A percentile compares a stretch with the other conserved stretches of the same genome.
phyloP scores from a whole-genome alignment of 1,284 basidiomycete genomes.

The Microbotryum lychnidis-dioicae region DNA sequence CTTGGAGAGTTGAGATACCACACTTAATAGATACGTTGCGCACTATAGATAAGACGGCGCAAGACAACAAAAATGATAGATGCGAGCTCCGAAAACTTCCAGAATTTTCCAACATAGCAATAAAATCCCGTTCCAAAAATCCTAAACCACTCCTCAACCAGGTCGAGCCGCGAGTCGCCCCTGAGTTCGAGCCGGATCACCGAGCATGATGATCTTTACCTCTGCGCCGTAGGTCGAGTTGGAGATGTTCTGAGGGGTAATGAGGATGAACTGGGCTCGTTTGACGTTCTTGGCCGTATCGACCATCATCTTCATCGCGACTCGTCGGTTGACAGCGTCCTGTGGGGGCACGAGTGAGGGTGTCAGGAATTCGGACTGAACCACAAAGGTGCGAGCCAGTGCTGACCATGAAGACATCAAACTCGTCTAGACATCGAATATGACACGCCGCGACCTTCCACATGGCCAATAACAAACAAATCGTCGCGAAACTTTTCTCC shows the following conservation, averaged over 20 bases:
- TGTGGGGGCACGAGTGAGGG: slow-evolving; percentile 28
- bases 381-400: neutral
- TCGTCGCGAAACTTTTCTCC: slow-evolving; percentile 95
- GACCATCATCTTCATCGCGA: slow-evolving; percentile 49
- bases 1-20: no score
- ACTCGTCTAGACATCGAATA: slow-evolving; percentile 79
- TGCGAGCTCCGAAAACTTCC: no score
- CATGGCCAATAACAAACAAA: slow-evolving; percentile 80
- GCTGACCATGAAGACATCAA: slow-evolving; percentile 30
- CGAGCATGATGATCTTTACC: slow-evolving; percentile 22
- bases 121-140: no score
- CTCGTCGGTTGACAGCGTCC: slow-evolving; percentile 42
- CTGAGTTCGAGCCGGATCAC: slow-evolving; percentile 17
- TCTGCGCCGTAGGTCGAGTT: slow-evolving; percentile 10
- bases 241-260: slow-evolving; percentile 57
- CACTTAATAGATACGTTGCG: no score
- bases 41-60: no score
- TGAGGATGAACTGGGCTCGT: slow-evolving; percentile 82
- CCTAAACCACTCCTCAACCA: no score
- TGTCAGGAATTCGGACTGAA: neutral
- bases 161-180: slow-evolving; percentile 1
- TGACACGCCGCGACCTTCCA: slow-evolving; percentile 95
- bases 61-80: no score
- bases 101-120: no score
- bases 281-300: slow-evolving; percentile 74